phyloP scores from a whole-genome alignment of 2,329 filamentous ascomycete genomes.

The Herpotrichia juniperi region DNA sequence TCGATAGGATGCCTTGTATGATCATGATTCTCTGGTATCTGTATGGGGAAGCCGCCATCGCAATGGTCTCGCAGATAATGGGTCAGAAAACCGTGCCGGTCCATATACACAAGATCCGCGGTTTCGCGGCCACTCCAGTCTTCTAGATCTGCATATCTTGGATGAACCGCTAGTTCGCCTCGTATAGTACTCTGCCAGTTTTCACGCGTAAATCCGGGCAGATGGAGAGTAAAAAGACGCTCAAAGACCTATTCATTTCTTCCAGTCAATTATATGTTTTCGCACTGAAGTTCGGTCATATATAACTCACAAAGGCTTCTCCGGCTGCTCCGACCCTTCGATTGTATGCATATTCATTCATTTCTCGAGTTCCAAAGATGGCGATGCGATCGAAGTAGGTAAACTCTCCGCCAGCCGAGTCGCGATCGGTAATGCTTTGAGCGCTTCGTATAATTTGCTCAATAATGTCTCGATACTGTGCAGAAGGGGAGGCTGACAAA shows the following conservation, averaged over 20 bases:
- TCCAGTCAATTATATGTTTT: neutral
- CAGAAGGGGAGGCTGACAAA: no score
- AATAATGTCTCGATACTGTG: slow-evolving; percentile 13
- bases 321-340: slow-evolving; percentile 27
- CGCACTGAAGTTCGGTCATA: neutral
- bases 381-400: slow-evolving; percentile 5
- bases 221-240: slow-evolving; percentile 39
- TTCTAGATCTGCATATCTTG: slow-evolving; percentile 48
- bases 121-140: slow-evolving; percentile 53
- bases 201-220: slow-evolving; percentile 43
- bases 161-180: slow-evolving; percentile 46
- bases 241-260: slow-evolving; percentile 54
- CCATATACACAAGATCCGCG: slow-evolving; percentile 55
- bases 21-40: slow-evolving; percentile 29
- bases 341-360: slow-evolving; percentile 12
- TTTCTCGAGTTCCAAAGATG: slow-evolving; percentile 15
- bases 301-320: slow-evolving; percentile 27
- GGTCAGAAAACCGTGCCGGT: slow-evolving; percentile 45
- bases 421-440: neutral
- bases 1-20: slow-evolving; percentile 36
- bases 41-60: slow-evolving; percentile 27
- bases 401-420: neutral
- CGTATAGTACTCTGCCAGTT: slow-evolving; percentile 61
- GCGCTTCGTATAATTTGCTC: slow-evolving; percentile 18
- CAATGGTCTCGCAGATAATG: slow-evolving; percentile 29